Evolutionary conservation across 2,329 filamentous ascomycete genomes (phyloP), one percentile per base, ranked within the genome.

Genomic region (Colletotrichum sp.): DNA sequence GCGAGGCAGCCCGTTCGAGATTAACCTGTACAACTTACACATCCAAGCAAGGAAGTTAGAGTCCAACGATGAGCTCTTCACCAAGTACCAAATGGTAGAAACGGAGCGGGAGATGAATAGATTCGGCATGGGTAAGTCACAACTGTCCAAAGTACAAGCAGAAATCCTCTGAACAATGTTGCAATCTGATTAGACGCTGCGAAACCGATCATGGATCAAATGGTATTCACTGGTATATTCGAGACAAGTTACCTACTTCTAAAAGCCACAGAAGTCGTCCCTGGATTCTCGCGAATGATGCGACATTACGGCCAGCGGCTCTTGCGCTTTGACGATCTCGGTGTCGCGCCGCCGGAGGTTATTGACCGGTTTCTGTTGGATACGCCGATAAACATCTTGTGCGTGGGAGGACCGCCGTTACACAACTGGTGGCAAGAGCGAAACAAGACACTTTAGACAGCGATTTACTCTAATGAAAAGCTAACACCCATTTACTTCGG

Each of bases 321-420:
- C 5, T 48, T 64, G 16, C 69, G 64, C 4, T 7, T 72, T 8
- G 73, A 68, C 6, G 13, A 62, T 3, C 39, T 75, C 6, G 12
- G 58, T 9, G 16, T 64, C 27, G 64, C 64, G 18, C 36, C 69
- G 13, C 73, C 73, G 3, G 69, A 72, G 9, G 69, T 67, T 9
- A 48, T 75, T 9, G 69, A 75, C 10, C 39, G 28, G 12, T 58
- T 75, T 15, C 39, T 75, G 8, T 28, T 75, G 25, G 64, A 72
- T 5, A 75, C 73, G 10, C 69, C 73, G 4, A 56, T 75, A 48
- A 8, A 75, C n/a, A 62, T 75, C 13, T 15, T 75, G 25, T 75
- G 73, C 56, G 56, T 58, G 12, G 73, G 56, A 7, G 73, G 56
- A 2, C 69, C 69, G 4, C 56, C 62, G 8, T 27, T 75, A 15